These are phyloP conservation scores for Sarocladium strictum DNA, from an alignment of 2,329 filamentous ascomycete species.

Conservation along the genomic window DNA sequence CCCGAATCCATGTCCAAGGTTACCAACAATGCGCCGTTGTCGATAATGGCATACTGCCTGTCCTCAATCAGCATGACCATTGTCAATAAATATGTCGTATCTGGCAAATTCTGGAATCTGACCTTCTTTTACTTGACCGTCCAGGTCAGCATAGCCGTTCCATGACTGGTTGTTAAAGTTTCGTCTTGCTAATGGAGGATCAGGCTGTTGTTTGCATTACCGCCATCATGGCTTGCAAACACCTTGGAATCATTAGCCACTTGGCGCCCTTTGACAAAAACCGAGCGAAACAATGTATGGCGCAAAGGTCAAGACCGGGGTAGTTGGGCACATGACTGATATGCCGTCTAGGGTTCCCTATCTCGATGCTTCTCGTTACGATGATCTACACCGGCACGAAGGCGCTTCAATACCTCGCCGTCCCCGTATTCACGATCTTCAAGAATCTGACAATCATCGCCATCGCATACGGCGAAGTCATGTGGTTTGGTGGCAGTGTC, in stretches of 20 bases:
- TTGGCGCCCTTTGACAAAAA: constrained; percentile 71
- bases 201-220: constrained; percentile 79
- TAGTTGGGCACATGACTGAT: neutral
- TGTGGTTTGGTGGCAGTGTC: constrained; percentile 90
- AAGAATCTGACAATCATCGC: constrained; percentile 96
- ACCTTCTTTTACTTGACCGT: constrained; percentile 85
- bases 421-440: constrained; percentile 95
- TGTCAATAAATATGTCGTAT: constrained; percentile 95
- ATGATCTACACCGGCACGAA: constrained; percentile 96
- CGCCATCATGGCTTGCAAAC: constrained; percentile 79
- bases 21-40: constrained; percentile 7
- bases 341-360: constrained; percentile 67
- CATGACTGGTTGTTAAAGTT: neutral
- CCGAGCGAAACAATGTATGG: constrained; percentile 80
- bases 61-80: constrained; percentile 93
- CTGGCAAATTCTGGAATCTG: constrained; percentile 77
- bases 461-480: constrained; percentile 88
- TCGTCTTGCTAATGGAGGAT: constrained; percentile 11
- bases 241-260: constrained; percentile 70
- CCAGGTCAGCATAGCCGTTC: constrained; percentile 51
- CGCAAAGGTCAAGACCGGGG: constrained; percentile 19
- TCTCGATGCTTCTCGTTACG: constrained; percentile 83
- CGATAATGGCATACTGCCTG: constrained; percentile 71
- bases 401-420: constrained; percentile 84
- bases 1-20: constrained; percentile 1